phyloP scores from a whole-genome alignment of 2,329 filamentous ascomycete species.

The Epichloe glyceriae region DNA sequence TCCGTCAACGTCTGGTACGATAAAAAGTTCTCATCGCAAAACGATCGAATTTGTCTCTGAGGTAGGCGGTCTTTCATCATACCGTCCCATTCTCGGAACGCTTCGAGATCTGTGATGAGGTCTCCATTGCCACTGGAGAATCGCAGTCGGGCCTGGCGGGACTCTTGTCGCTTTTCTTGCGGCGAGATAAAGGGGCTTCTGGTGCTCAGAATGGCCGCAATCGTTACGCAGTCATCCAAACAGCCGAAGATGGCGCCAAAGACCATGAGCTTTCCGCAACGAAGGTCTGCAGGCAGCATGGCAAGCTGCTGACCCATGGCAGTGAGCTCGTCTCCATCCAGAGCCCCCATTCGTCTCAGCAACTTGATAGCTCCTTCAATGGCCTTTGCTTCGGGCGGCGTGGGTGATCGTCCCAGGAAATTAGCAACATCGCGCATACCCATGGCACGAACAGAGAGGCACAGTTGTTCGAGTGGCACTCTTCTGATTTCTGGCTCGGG shows the following conservation, averaged over 20 bases:
- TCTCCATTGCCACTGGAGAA: conserved; percentile 77
- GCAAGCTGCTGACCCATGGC: conserved; percentile 87
- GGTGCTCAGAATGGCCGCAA: conserved; percentile 84
- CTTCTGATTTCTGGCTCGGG: conserved; percentile 89
- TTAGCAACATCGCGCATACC: conserved; percentile 67
- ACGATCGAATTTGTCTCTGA: conserved; percentile 53
- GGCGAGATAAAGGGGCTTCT: conserved; percentile 79
- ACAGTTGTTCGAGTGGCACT: conserved; percentile 87
- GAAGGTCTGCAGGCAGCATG: conserved; percentile 85
- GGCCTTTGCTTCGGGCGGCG: conserved; percentile 72
- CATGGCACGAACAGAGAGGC: conserved; percentile 90
- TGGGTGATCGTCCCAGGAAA: conserved; percentile 78
- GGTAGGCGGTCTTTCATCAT: conserved; percentile 44
- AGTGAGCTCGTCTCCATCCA: conserved; percentile 77
- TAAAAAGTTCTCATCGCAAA: conserved; percentile 79
- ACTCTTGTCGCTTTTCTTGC: conserved; percentile 68
- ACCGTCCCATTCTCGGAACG: conserved; percentile 72
- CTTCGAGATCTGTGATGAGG: conserved; percentile 72
- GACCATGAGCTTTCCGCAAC: conserved; percentile 89
- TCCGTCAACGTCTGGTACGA: conserved; percentile 74
- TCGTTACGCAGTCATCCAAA: conserved; percentile 74
- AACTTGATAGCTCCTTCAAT: conserved; percentile 75
- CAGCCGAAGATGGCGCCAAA: conserved; percentile 91
- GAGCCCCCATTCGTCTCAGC: conserved; percentile 72
- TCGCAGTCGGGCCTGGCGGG: conserved; percentile 58